Evolutionary conservation across 2,329 filamentous ascomycete species (phyloP), one percentile per base, ranked within the genome.

Genomic region (Neopestalotiopsis rosae): DNA sequence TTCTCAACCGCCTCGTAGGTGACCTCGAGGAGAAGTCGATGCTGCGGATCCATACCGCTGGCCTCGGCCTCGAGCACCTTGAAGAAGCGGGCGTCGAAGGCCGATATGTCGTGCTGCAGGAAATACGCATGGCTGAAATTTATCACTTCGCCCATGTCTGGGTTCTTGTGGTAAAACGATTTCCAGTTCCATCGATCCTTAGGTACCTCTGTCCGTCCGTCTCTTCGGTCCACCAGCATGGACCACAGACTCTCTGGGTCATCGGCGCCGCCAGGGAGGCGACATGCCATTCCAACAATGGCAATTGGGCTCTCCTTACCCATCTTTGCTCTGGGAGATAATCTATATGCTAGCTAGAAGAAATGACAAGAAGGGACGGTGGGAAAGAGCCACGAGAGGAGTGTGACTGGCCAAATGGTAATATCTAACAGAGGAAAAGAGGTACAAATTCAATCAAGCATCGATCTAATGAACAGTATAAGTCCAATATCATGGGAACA

Each of bases 271-370:
- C 24, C 24, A 28, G 78, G 76, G 28, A 80, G 77, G 17, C 79
- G 74, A 71, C 78, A 81, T 10, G 72, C 77, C 30, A 68, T 76
- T 58, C 79, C 79, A 64, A 81, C 71, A 30, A 81, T 57, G 42
- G 63, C 63, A 10, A 65, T 63, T 17, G 14, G 58, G 58, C 58
- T 34, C 3, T 61, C 58, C 45, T 28, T 59, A 12, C 10, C 65
- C 65, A 66, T 66, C 2, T 64, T 42, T 28, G 64, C 58, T 30
- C 10, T 30, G 14, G 20, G 12, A 14, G 6, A 40, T 64, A 28
- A 28, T 20, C 30, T 32, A 45, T 64, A 45, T 17, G 42, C 42
- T 49, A 14, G 42, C 42, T 14, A 49, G n/a, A n/a, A n/a, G n/a
- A 49, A 49, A 49, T n/a, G 42, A 49, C 42, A n/a, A 7, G 42